Evolutionary conservation across 768 basidiomycete species (phyloP).

Genomic region (Hericium coralloides): DNA sequence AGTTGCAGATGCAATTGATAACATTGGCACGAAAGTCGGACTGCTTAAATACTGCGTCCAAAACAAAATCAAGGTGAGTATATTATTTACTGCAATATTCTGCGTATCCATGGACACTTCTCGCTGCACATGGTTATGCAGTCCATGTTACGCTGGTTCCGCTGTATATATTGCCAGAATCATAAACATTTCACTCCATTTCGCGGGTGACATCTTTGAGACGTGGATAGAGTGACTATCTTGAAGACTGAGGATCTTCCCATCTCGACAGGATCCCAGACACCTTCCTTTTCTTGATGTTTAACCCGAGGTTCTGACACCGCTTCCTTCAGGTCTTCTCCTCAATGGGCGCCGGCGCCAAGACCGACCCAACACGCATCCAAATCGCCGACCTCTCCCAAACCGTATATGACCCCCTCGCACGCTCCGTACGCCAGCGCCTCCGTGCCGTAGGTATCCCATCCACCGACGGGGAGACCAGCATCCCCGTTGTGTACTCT

Average conservation of each 20-base stretch:
- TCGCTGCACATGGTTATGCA: no score
- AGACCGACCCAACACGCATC: constrained; percentile 88
- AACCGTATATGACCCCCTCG: constrained; percentile 92
- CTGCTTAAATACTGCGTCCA: constrained; percentile 83
- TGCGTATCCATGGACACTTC: no score
- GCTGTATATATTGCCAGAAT: no score
- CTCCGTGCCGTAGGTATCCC: constrained; percentile 33
- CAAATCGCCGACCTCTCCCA: constrained; percentile 92
- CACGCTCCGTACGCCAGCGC: constrained; percentile 78
- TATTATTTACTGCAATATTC: background rate
- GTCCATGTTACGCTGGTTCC: no score
- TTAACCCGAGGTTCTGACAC: background rate
- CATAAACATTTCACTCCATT: no score
- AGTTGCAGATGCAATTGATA: constrained; percentile 83
- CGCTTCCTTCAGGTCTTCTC: constrained; percentile 66
- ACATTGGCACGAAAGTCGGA: constrained; percentile 94
- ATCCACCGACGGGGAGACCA: constrained; percentile 30
- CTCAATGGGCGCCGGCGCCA: constrained; percentile 94
- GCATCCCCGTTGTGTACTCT: constrained; percentile 88
- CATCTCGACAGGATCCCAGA: no score
- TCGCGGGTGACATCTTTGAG: no score
- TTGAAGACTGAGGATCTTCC: no score
- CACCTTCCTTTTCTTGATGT: no score
- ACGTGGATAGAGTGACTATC: no score
- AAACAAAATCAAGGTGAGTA: constrained; percentile 60